Evolutionary conservation across 1,284 basidiomycete species (phyloP).

Genomic region (Cutaneotrichosporon daszewskae): DNA sequence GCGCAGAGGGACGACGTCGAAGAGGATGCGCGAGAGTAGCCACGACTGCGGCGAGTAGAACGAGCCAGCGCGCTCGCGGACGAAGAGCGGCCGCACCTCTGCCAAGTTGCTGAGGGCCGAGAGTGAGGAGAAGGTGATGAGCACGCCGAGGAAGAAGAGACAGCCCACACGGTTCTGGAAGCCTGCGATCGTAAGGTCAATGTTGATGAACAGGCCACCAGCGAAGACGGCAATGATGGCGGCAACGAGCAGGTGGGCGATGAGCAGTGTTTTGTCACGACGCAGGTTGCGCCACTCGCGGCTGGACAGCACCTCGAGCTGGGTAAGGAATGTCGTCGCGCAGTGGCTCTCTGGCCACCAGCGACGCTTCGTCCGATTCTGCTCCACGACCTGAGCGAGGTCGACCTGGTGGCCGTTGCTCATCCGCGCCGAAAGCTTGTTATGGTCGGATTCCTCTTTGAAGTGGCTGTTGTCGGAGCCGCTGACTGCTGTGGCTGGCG

Average conservation of each 20-base stretch:
- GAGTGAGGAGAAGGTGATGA: conserved; percentile 79
- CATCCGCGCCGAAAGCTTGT: neutral
- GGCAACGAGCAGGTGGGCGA: conserved; percentile 67
- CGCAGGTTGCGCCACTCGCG: conserved; percentile 76
- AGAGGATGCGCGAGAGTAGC: conserved; percentile 95
- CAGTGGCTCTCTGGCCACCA: conserved; percentile 18
- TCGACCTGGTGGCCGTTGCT: conserved; percentile 13
- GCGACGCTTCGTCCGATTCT: neutral
- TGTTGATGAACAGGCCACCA: conserved; percentile 79
- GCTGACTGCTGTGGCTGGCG: too few species aligned
- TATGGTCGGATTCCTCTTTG: neutral
- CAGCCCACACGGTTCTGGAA: conserved; percentile 87
- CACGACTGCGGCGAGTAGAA: conserved; percentile 58
- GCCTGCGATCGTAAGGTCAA: conserved; percentile 71
- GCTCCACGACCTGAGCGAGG: conserved; percentile 6
- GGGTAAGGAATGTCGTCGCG: conserved; percentile 71
- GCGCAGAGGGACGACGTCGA: conserved; percentile 91
- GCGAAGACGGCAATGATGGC: conserved; percentile 67
- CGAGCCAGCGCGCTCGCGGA: conserved; percentile 71
- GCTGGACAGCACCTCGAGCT: conserved; percentile 68
- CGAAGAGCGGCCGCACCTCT: conserved; percentile 71
- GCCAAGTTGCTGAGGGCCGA: conserved; percentile 82
- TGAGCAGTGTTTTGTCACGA: conserved; percentile 71
- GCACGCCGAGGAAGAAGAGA: conserved; percentile 79
- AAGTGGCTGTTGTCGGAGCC: neutral